Evolutionary conservation across 2,329 filamentous ascomycete species (phyloP).

Genomic region (Calonectria hawksworthii): DNA sequence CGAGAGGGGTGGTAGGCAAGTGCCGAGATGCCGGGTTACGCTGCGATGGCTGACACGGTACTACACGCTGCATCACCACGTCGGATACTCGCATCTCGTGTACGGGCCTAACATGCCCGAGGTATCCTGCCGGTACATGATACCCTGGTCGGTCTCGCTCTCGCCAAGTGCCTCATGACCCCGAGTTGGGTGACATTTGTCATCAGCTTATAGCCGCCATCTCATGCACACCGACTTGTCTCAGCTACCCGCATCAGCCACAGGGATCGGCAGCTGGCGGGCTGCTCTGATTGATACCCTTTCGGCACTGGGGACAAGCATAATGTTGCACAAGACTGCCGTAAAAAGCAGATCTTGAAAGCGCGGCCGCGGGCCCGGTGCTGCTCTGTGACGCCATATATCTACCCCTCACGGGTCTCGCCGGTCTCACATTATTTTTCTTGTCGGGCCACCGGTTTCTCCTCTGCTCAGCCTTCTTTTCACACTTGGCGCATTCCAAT

Average conservation of each 20-base stretch:
- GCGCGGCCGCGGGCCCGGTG: neutral
- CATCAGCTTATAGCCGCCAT: slow-evolving; percentile 13
- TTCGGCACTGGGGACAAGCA: neutral
- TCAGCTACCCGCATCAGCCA: neutral
- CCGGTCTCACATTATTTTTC: neutral
- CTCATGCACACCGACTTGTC: slow-evolving; percentile 13
- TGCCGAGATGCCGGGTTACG: neutral
- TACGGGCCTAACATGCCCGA: neutral
- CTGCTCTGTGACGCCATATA: slow-evolving; percentile 16
- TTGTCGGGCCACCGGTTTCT: neutral
- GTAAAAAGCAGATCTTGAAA: neutral
- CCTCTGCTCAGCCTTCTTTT: neutral
- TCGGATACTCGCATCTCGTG: neutral
- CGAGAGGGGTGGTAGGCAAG: neutral
- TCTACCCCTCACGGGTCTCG: slow-evolving; percentile 23
- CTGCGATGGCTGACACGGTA: neutral
- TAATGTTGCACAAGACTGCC: neutral
- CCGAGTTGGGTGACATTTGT: slow-evolving; percentile 18
- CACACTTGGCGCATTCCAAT: neutral
- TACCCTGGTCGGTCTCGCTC: neutral
- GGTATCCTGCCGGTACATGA: neutral
- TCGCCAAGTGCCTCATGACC: slow-evolving; percentile 4
- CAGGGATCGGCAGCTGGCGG: slow-evolving; percentile 12
- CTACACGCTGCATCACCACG: neutral
- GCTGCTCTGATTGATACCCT: neutral